Conservation (phyloP, 108 stramenopile genomes). For the Cyclostephanos tholiformis region DNA sequence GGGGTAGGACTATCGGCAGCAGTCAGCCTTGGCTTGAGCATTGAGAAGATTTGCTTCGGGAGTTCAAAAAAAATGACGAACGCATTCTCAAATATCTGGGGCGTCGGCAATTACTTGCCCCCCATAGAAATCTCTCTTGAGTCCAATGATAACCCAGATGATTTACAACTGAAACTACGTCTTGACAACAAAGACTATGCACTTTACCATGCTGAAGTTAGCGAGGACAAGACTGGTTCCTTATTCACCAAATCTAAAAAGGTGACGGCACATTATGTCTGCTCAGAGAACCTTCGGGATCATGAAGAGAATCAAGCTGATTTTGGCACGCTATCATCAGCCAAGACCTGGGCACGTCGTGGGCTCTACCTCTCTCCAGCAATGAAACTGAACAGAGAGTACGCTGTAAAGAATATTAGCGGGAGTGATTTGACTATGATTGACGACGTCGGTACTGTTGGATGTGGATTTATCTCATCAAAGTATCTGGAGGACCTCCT, state of each 20-base stretch:
- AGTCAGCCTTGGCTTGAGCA: background rate
- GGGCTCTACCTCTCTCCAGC: slow-evolving; percentile 20
- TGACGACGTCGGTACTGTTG: slow-evolving; percentile 24
- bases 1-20: background rate
- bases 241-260: slow-evolving; percentile 10
- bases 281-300: slow-evolving; percentile 26
- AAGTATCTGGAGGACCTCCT: slow-evolving; percentile 14
- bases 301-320: slow-evolving; percentile 34
- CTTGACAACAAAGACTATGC: background rate
- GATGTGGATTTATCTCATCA: slow-evolving; percentile 39
- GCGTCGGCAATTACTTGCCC: background rate
- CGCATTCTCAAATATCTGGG: slow-evolving; percentile 4
- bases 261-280: slow-evolving; percentile 19
- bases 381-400: slow-evolving; percentile 4
- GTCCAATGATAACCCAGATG: background rate
- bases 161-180: slow-evolving; percentile 1
- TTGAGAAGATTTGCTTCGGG: slow-evolving; percentile 8
- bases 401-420: slow-evolving; percentile 3
- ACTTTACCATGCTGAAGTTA: slow-evolving; percentile 4
- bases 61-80: background rate
- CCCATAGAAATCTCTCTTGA: slow-evolving; percentile 5
- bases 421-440: slow-evolving; percentile 14
- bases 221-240: background rate
- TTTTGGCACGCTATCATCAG: slow-evolving; percentile 17
- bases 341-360: slow-evolving; percentile 36